Base-by-base conservation (phyloP, 768 basidiomycete genomes). In the Auriscalpium orientale region DNA sequence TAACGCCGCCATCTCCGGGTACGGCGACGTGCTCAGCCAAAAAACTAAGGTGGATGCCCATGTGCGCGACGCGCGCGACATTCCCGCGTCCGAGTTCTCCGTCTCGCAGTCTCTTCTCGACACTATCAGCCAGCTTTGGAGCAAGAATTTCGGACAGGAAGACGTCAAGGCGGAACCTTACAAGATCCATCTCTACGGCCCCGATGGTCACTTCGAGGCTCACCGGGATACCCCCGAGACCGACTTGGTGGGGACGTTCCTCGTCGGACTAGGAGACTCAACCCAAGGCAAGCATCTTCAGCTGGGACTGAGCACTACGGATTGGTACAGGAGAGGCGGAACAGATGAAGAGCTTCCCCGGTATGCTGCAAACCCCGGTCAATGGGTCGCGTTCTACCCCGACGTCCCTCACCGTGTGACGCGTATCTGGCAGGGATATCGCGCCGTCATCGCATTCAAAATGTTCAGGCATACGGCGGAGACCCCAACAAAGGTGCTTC, bases 331-430 rank as follows among this genome's bases (percentile, higher is more conserved):
- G 4, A 2, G 28, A 28, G 5, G 22, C 22, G 28, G 28, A 28
- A 28, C 4, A 28, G 28, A 4, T 28, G 28, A 28, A 4, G 28
- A 28, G 28, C 28, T 28, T 4, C 28, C 28, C 28, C 7, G 43
- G 7, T 35, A 45, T 15, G 33, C 20, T 6, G 61, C 64, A 0
- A 33, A 48, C 3, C 28, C 51, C 2, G 60, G 63, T 2, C 46
- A 38, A 15, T 70, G 69, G 69, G 56, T 64, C 9, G 70, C 69
- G 0, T 71, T 71, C 60, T 66, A 67, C 55, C 68, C 70, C 2
- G 70, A 70, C 53, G 61, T 68, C 18, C 61, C 62, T 4, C 68
- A 69, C 52, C 9, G 38, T 7, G 63, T 70, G 20, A 16, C 3
- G 16, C 6, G 21, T 15, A 21, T 63, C 20, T 16, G 13, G 4